Base-by-base conservation (phyloP, 192 early-diverging fungal species). In the Thamnidium elegans region DNA sequence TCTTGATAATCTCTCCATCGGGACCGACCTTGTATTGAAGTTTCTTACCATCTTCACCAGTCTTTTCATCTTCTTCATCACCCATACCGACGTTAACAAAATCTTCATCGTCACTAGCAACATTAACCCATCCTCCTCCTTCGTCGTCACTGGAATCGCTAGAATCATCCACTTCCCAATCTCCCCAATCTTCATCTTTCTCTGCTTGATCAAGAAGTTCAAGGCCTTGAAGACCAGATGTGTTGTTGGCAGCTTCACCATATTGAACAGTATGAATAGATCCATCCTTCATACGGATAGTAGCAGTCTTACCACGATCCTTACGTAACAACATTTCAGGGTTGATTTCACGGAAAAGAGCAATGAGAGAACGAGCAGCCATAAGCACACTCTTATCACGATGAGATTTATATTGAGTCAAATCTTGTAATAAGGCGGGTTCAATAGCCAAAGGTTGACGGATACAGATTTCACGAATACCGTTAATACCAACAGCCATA, bases 351-450 rank as follows among this genome's bases (percentile, higher is more conserved):
- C 97, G 79, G 84, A 89, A 99, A n/a, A 99, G 83, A 23, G 82
- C 79, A 58, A 99, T 87, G 69, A 99, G 75, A 4, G 94, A 89
- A 52, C 95, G 82, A 2, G 92, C 92, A 3, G 93, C 97, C 79
- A 91, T 94, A 87, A 92, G 92, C 15, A 97, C 90, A 42, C 91
- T 90, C 83, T 97, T 99, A 69, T 97, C 92, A 17, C 88, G 84
- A 73, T 96, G 91, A 66, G 89, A 89, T 79, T 94, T 94, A 78
- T 93, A 98, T 50, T 92, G 86, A 10, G 94, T 86, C 76, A 99
- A 73, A 66, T 92, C 92, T 70, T 94, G 87, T 44, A 99, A 74
- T 55, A 99, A 78, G 3, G 87, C 87, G 0, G 81, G 70, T 34
- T 90, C 85, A 73, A 99, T 95, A 17, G 95, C 92, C 46, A 99